These are phyloP conservation scores for Neonectria hederae DNA, from an alignment of 2,329 filamentous ascomycete species.

Conservation along the genomic window DNA sequence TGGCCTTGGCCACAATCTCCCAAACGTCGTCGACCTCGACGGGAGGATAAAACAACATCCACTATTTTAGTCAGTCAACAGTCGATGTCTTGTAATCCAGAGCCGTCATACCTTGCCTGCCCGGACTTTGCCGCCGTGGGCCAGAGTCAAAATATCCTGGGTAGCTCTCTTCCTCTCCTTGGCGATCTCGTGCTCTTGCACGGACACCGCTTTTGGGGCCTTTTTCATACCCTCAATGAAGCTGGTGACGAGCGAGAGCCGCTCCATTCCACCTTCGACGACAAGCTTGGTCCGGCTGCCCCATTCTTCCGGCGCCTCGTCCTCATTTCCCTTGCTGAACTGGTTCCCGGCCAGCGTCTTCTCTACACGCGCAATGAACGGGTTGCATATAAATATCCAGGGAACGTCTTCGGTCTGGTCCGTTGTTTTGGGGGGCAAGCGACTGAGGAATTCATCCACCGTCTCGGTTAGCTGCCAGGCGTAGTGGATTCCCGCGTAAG, in stretches of 20 bases:
- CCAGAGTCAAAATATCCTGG: slow-evolving; percentile 68
- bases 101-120: slow-evolving; percentile 68
- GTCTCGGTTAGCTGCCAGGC: slow-evolving; percentile 73
- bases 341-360: slow-evolving; percentile 49
- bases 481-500: slow-evolving; percentile 61
- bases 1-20: slow-evolving; percentile 72
- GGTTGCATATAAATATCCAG: slow-evolving; percentile 81
- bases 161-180: slow-evolving; percentile 60
- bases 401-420: slow-evolving; percentile 54
- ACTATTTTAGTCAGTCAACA: slow-evolving; percentile 58
- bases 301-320: slow-evolving; percentile 59
- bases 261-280: slow-evolving; percentile 60
- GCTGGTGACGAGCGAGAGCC: slow-evolving; percentile 55
- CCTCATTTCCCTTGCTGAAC: slow-evolving; percentile 55
- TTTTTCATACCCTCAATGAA: slow-evolving; percentile 60
- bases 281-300: slow-evolving; percentile 60
- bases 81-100: background rate
- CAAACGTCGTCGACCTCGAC: slow-evolving; percentile 70
- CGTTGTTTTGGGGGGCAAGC: slow-evolving; percentile 74
- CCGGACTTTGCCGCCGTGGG: slow-evolving; percentile 65
- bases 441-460: slow-evolving; percentile 70
- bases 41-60: slow-evolving; percentile 75
- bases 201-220: slow-evolving; percentile 46
- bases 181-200: slow-evolving; percentile 58
- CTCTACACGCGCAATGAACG: slow-evolving; percentile 55